Base-by-base conservation (phyloP, 768 basidiomycete species). In the Pisolithus sp. region DNA sequence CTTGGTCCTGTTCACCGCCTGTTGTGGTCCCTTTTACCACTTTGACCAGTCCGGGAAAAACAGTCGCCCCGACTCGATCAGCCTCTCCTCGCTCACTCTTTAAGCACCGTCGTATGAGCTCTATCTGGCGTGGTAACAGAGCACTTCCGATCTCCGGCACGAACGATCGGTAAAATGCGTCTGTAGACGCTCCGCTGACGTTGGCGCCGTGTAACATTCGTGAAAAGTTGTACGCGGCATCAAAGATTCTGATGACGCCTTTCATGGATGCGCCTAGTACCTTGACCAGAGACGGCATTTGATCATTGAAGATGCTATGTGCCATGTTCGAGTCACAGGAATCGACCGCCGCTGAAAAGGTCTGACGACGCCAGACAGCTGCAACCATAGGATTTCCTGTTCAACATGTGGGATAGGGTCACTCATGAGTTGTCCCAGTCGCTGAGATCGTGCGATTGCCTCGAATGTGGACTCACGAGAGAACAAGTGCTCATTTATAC, bases 41-140 rank as follows among this genome's bases (percentile, higher is more conserved):
- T 68, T 93, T 93, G 49, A 92, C 91, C 26, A 93, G 73, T 2
- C 91, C 91, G 2, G 90, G 90, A 65, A 93, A 93, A 56, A 93
- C 81, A 0, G 89, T 89, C 4, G 88, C 82, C 10, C 91, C 91
- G 4, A 93, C 89, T 10, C 78, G 73, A 59, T 92, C 89, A 2
- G 71, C 61, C 46, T 91, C 85, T 6, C 86, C 85, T 30, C 76
- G 67, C 66, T 93, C 91, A 56, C 82, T 86, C 59, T 74, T 82
- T 59, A 86, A 63, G 69, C 91, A 93, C 26, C 90, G 73, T 65
- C 90, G 89, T 42, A 91, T 81, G 40, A 93, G 80, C 64, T 93
- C 91, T 51, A 93, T 85, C 65, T 92, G 86, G 34, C 79, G 71
- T 7, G 91, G 83, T 56, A 80, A 80, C n/a, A 93, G 73, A 6